Evolutionary conservation across 2,329 filamentous ascomycete species (phyloP), one percentile per base, ranked within the genome.

Genomic region (Ampelomyces quisqualis): DNA sequence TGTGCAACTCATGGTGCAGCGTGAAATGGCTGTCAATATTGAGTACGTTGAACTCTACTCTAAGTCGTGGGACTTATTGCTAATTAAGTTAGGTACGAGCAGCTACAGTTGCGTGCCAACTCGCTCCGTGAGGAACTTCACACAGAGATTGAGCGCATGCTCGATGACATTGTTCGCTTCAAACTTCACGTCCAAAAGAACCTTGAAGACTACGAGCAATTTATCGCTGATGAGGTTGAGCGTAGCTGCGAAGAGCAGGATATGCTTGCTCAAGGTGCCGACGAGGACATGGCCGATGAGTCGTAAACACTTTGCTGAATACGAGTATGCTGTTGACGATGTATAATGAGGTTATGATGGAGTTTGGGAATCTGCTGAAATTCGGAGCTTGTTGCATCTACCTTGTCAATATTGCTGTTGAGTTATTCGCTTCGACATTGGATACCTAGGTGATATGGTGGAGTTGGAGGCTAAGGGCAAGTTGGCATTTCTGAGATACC

Each of bases 91-190:
- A 91, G 88, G 62, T 94, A 95, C 63, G 91, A 97, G 64, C 90
- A 96, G 65, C 74, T 97, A 33, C 89, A 86, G n/a, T 80, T 95
- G 39, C 81, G 83, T 21, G 88, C 88, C 33, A 88, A 88, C 51
- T 75, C 88, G 1, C 77, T 97, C 17, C 82, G 93, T n/a, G 93
- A 98, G 68, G 90, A 97, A 67, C 77, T 98, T n/a, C 93, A 98
- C 68, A 95, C 90, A 0, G 90, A 96, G 67, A 88, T 96, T 58
- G 93, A 96, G 72, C 85, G 84, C 58, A 95, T 97, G 81, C 74
- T 98, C 45, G 95, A 96, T 71, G 90, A 97, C 64, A 86, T 96
- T 48, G 95, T 97, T 73, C 90, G 94, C 62, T 97, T 98, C 80
- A 98, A 98, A 73, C 88, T 98, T 51, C 90, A 97, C 62, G 78